Evolutionary conservation across 495 filamentous ascomycete genomes (phyloP).

Genomic region (Eremomyces bilateralis): DNA sequence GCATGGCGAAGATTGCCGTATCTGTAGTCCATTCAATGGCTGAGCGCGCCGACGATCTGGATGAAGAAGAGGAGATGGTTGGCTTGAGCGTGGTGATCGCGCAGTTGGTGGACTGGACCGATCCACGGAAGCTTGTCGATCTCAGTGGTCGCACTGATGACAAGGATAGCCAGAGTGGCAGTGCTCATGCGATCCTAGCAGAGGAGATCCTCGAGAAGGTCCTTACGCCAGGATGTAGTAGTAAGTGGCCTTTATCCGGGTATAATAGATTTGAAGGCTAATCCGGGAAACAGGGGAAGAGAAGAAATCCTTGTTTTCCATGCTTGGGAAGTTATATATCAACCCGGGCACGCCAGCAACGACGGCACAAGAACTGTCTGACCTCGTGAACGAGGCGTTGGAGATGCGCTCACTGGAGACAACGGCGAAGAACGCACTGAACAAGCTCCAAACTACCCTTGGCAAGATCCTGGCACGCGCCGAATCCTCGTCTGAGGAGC

Average conservation of each 20-base stretch:
- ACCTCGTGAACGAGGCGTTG: not conserved
- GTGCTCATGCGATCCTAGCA: conserved; percentile 48
- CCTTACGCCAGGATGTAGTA: conserved; percentile 26
- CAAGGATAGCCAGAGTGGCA: conserved; percentile 17
- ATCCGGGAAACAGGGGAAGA: conserved; percentile 42
- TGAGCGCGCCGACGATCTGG: conserved; percentile 31
- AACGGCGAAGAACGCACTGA: not conserved
- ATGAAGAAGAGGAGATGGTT: conserved; percentile 58
- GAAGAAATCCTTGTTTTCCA: conserved; percentile 53
- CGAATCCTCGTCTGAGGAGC: too few relatives aligned
- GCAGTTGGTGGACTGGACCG: conserved; percentile 87
- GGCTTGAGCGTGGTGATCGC: conserved; percentile 48
- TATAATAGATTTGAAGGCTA: conserved; percentile 17
- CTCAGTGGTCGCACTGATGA: conserved; percentile 36
- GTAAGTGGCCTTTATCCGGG: conserved; percentile 24
- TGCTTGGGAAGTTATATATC: conserved; percentile 69
- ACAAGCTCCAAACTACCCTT: not conserved
- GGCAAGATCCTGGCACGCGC: too few relatives aligned
- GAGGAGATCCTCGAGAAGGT: conserved; percentile 37
- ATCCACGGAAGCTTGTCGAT: conserved; percentile 66
- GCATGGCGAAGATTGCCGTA: conserved; percentile 51
- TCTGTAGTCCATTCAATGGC: conserved; percentile 43
- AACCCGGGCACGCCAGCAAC: conserved; percentile 16
- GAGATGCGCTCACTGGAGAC: not conserved
- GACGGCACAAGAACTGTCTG: not conserved